Evolutionary conservation across 208 protist genomes (phyloP), one percentile per base, ranked within the genome.

Genomic region (Kentomonas sorsogonicus): DNA sequence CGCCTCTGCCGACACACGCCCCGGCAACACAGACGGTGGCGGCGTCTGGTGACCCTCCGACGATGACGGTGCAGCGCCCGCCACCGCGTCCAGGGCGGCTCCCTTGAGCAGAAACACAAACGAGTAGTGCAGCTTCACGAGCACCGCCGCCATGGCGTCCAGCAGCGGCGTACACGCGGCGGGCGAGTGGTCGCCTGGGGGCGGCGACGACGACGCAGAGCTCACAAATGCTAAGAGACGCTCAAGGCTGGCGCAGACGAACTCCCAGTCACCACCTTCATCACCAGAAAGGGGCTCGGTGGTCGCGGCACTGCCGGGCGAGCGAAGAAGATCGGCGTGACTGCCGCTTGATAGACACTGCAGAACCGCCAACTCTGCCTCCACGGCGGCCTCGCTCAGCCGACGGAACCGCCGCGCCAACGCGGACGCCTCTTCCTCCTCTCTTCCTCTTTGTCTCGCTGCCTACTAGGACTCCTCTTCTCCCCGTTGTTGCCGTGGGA

Each of bases 341-440:
- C 44, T 23, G 13, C 83, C 83, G 51, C 77, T 83, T 15, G 77
- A 77, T 36, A 91, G 47, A 41, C 79, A 87, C 59, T 85, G 79
- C 7, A 75, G 64, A 5, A 75, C 59, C 31, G 74, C 41, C 38
- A 69, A 59, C 26, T 58, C 53, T 13, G 72, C 60, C 0, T 53
- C 45, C 18, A 79, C 33, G 0, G 61, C 62, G 2, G 50, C 38
- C 18, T 65, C 59, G 20, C 45, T 43, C 11, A 77, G 65, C 22
- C 52, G 44, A 5, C 18, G 45, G 9, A 52, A 36, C 50, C 51
- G 48, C 7, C 56, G 22, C 6, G 15, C n/a, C 50, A 4, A 15
- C 22, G 25, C 27, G 10, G n/a, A 26, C n/a, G n/a, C n/a, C n/a
- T n/a, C n/a, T n/a, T n/a, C n/a, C n/a, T n/a, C n/a, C n/a, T n/a